These are phyloP conservation scores for Aspergillus ostianus DNA, from an alignment of 495 filamentous ascomycete species.

Conservation along the genomic window DNA sequence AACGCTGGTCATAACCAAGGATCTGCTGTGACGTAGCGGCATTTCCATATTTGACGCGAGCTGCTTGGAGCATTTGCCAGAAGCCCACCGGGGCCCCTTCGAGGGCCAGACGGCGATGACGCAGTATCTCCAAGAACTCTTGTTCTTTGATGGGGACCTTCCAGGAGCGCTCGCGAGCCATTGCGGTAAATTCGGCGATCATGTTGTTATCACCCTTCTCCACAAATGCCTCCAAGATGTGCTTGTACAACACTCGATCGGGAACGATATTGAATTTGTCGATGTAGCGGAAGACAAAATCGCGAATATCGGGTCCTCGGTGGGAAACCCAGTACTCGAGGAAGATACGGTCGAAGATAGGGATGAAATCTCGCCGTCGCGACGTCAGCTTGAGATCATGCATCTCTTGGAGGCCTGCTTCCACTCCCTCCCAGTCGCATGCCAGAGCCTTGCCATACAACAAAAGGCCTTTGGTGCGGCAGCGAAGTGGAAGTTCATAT, in stretches of 20 bases:
- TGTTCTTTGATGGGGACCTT: conserved; percentile 29
- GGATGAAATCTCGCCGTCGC: conserved; percentile 27
- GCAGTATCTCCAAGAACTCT: conserved; percentile 28
- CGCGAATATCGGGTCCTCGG: conserved; percentile 28
- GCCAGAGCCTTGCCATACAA: conserved; percentile 34
- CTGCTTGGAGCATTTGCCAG: conserved; percentile 46
- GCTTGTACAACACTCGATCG: conserved; percentile 40
- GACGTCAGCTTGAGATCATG: conserved; percentile 32
- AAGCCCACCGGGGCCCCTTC: conserved; percentile 37
- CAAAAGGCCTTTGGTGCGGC: conserved; percentile 40
- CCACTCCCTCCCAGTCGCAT: conserved; percentile 45
- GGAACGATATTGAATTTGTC: conserved; percentile 37
- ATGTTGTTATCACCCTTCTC: conserved; percentile 36
- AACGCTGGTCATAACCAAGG: conserved; percentile 34
- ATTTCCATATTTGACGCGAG: conserved; percentile 32
- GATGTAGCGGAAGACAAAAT: conserved; percentile 37
- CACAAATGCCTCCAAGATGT: conserved; percentile 42
- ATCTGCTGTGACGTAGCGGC: conserved; percentile 36
- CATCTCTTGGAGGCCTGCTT: conserved; percentile 39
- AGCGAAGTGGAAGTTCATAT: conserved; percentile 31
- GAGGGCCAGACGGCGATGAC: conserved; percentile 30
- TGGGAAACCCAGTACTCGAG: conserved; percentile 44
- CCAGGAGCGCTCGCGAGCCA: conserved; percentile 36
- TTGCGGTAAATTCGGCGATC: conserved; percentile 24
- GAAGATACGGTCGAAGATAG: conserved; percentile 43